Evolutionary conservation across 208 protist genomes (phyloP), one percentile per base, ranked within the genome.

Genomic region (Zelonia costaricensis): DNA sequence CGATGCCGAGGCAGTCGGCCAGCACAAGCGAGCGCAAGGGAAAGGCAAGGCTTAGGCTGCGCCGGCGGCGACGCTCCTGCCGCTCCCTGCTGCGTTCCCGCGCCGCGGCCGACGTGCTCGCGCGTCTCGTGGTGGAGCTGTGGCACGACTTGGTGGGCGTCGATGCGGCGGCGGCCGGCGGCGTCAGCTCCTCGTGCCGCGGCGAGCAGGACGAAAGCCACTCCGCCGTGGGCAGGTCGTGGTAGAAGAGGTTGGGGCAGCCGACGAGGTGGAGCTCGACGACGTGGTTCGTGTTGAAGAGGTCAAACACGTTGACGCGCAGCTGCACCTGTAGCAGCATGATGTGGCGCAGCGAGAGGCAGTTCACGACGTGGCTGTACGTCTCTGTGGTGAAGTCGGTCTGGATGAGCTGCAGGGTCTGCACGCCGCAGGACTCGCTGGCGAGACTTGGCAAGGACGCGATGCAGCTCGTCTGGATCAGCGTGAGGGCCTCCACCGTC

Each of bases 241-340:
- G 33, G 47, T 74, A 69, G 62, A 71, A 74, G 16, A 77, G 22
- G 31, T 79, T 44, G 51, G 55, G 54, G 51, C 71, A 74, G 10
- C 73, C 64, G 9, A 75, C 74, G 13, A 85, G 48, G 18, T 74
- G 74, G 18, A 85, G 35, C 44, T 69, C 56, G 13, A 56, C 31
- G n/a, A 78, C 35, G 51, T 62, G 55, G 62, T 78, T 69, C 4
- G 57, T 60, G 42, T 71, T 69, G n/a, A 78, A 52, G n/a, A 78
- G 39, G 40, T 62, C 59, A 28, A 66, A 70, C 38, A 78, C 59
- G 55, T 85, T 80, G 8, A 47, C 67, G 6, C 76, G 63, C 20
- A 76, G 55, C 36, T 75, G 46, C 25, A 79, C 60, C 51, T 68
- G 62, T 44, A 71, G 59, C 25, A 85, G 44, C 62, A 79, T 73